These are phyloP conservation scores for Apiospora saccharicola DNA, from an alignment of 2,329 filamentous ascomycete species.

Conservation along the genomic window DNA sequence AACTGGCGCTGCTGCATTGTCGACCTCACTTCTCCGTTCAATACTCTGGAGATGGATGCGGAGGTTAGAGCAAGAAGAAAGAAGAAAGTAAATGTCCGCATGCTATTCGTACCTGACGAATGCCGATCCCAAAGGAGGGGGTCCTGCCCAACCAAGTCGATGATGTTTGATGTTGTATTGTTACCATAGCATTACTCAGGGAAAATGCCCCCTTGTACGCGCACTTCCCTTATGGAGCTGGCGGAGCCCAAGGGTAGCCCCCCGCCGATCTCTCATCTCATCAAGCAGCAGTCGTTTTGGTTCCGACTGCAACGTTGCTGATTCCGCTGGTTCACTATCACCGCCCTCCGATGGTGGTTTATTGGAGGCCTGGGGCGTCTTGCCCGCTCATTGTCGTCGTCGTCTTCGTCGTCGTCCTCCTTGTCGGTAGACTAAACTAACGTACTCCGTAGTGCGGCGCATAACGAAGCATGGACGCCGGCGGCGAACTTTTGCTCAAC, in stretches of 20 bases:
- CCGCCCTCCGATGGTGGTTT: too few species aligned
- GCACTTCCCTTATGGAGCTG: slow-evolving; percentile 2
- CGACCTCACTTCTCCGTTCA: neutral
- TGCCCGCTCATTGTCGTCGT: too few species aligned
- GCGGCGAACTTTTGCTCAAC: too few species aligned
- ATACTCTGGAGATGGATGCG: neutral
- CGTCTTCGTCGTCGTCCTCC: neutral
- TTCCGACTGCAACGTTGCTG: slow-evolving; percentile 6
- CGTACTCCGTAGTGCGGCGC: too few species aligned
- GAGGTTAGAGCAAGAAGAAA: neutral
- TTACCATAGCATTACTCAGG: slow-evolving; percentile 3
- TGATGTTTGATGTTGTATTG: neutral
- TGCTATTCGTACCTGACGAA: slow-evolving; percentile 2
- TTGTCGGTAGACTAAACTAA: neutral
- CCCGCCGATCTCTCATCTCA: slow-evolving; percentile 14
- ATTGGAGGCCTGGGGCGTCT: too few species aligned
- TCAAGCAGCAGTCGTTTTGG: neutral
- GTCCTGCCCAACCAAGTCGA: neutral
- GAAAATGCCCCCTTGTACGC: slow-evolving; percentile 1
- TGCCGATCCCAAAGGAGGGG: neutral
- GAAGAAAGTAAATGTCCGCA: neutral
- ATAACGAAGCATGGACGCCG: too few species aligned
- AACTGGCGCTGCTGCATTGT: neutral
- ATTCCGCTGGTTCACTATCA: neutral
- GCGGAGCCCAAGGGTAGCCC: slow-evolving; percentile 5